A percentile compares a stretch with the other conserved stretches of the same genome.
Conservation (phyloP, 768 basidiomycete genomes). For the Kockovaella imperatae region DNA sequence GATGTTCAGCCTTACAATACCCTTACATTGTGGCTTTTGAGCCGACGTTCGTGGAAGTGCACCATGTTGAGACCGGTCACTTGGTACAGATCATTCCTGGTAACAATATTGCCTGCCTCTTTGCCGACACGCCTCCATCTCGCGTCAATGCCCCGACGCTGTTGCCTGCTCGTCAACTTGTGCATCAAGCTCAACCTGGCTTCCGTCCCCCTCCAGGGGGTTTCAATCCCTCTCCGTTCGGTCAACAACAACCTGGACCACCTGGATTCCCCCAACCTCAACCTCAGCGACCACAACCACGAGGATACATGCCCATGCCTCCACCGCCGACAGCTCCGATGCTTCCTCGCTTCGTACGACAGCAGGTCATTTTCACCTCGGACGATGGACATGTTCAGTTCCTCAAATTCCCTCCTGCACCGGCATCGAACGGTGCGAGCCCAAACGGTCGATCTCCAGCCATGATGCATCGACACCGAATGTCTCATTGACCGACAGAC, state of each 20-base stretch:
- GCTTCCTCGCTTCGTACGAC: conserved; percentile 37
- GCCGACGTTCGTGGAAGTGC: conserved; percentile 89
- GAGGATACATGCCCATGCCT: conserved; percentile 32
- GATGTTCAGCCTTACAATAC: conserved; percentile 70
- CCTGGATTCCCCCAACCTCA: not conserved
- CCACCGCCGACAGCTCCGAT: conserved; percentile 11
- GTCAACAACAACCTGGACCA: not conserved
- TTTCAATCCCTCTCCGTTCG: not conserved
- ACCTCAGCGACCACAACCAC: conserved; percentile 7
- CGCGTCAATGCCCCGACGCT: conserved; percentile 56
- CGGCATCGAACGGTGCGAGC: not conserved
- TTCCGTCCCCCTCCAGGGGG: conserved; percentile 43
- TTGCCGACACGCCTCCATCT: conserved; percentile 87
- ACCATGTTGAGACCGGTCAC: conserved; percentile 84
- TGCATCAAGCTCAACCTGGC: conserved; percentile 12
- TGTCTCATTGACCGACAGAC: not conserved
- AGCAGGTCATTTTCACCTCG: conserved; percentile 79
- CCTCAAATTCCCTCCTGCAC: conserved; percentile 32
- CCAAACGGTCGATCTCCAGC: not conserved
- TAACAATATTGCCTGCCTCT: conserved; percentile 77
- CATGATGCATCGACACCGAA: not conserved
- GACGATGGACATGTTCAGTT: conserved; percentile 56
- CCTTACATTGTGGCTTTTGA: conserved; percentile 97
- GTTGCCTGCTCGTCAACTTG: conserved; percentile 41
- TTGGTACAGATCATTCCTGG: conserved; percentile 94